Evolutionary conservation across 2,329 filamentous ascomycete species (phyloP).

Genomic region (Pseudogymnoascus sp.): DNA sequence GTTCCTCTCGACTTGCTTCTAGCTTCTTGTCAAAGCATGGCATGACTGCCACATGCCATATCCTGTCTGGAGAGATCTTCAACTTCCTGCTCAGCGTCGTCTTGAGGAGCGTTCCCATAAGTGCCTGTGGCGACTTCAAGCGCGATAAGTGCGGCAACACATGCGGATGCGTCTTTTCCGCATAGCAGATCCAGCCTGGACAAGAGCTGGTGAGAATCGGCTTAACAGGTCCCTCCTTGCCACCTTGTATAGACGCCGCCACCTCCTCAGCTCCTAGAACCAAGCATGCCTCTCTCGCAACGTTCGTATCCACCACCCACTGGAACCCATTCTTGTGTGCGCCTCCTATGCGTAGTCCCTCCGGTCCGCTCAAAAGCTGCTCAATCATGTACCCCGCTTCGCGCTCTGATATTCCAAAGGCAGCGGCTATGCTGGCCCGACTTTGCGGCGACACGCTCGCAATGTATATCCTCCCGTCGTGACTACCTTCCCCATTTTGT

Average conservation of each 20-base stretch:
- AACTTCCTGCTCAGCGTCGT: constrained; percentile 68
- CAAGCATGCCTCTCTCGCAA: constrained; percentile 73
- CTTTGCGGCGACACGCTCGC: constrained; percentile 90
- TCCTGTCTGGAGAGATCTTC: constrained; percentile 64
- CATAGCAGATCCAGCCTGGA: constrained; percentile 97
- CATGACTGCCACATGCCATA: constrained; percentile 96
- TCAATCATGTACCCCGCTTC: constrained; percentile 77
- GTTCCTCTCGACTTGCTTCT: constrained; percentile 85
- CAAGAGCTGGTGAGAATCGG: constrained; percentile 83
- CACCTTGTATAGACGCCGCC: constrained; percentile 32
- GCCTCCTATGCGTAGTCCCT: constrained; percentile 63
- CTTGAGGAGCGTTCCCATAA: constrained; percentile 86
- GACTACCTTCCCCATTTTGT: constrained; percentile 38
- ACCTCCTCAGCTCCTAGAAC: constrained; percentile 71
- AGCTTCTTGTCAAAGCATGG: constrained; percentile 99
- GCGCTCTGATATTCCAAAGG: constrained; percentile 64
- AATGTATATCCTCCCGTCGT: constrained; percentile 69
- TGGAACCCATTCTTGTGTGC: constrained; percentile 69
- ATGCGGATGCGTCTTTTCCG: constrained; percentile 94
- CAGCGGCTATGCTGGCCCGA: constrained; percentile 79
- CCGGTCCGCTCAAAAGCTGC: constrained; percentile 63
- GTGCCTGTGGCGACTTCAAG: constrained; percentile 87
- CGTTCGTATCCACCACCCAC: constrained; percentile 87
- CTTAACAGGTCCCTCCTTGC: constrained; percentile 27
- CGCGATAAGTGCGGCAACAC: constrained; percentile 84